phyloP scores from a whole-genome alignment of 129 eudicot genomes.

The Flaveria robusta region DNA sequence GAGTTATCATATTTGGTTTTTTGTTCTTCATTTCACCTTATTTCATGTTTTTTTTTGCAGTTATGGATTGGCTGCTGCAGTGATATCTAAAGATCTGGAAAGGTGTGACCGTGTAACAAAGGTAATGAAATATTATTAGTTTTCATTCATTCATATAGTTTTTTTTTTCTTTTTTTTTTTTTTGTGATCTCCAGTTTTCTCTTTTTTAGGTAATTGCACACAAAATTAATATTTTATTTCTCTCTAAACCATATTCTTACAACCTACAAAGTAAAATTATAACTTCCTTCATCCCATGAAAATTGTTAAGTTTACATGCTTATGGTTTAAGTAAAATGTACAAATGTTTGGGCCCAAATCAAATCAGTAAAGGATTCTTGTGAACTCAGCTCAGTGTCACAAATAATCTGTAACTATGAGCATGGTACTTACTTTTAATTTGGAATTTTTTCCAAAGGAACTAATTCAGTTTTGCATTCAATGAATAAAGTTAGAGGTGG shows the following conservation, averaged over 20 bases:
- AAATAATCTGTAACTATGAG: too few species aligned
- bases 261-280: background rate
- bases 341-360: background rate
- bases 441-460: too few species aligned
- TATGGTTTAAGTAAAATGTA: background rate
- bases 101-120: slow-evolving; percentile 79
- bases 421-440: too few species aligned
- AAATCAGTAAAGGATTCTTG: background rate
- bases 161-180: too few species aligned
- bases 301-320: background rate
- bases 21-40: background rate
- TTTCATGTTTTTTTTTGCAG: slow-evolving; percentile 37
- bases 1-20: background rate
- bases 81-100: slow-evolving; percentile 73
- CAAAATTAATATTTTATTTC: background rate
- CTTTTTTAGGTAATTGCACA: background rate
- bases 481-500: too few species aligned
- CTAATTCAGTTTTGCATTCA: too few species aligned
- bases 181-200: too few species aligned
- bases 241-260: background rate
- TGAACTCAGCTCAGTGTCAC: background rate
- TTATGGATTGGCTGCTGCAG: slow-evolving; percentile 80
- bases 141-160: background rate
- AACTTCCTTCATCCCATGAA: background rate
- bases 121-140: slow-evolving; percentile 40